A percentile compares a stretch with the other conserved stretches of the same genome.
These are phyloP conservation scores for Aegilops tauschii DNA, from an alignment of 176 grass and related monocot genomes.

Conservation along the genomic window DNA sequence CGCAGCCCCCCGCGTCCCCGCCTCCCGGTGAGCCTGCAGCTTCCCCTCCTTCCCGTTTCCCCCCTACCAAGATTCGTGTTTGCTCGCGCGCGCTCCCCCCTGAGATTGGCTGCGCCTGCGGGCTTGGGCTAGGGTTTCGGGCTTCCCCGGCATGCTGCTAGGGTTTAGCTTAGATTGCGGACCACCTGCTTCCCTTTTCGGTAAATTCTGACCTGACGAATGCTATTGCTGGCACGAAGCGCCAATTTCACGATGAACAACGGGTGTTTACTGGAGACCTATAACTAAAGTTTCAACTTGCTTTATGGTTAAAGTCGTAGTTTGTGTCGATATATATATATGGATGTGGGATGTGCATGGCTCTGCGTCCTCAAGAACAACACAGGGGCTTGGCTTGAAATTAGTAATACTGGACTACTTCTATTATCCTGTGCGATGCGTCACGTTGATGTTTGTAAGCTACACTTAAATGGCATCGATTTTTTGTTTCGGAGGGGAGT, in stretches of 20 bases:
- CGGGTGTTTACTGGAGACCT: not conserved
- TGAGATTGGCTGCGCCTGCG: not conserved
- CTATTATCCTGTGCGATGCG: not conserved
- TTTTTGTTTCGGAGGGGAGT: not conserved
- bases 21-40: constrained; percentile 28
- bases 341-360: not conserved
- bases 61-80: not conserved
- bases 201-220: not conserved
- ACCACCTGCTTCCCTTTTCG: not conserved
- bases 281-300: not conserved
- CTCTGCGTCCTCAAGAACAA: not conserved
- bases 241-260: not conserved
- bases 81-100: not conserved
- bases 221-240: not conserved
- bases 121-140: constrained; percentile 39
- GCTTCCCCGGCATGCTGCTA: not conserved
- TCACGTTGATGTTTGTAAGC: not conserved
- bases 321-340: not conserved
- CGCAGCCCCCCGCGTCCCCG: not conserved
- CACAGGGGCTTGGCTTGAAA: not conserved
- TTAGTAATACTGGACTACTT: not conserved
- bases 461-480: not conserved
- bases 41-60: not conserved
- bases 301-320: not conserved
- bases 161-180: constrained; percentile 28